A percentile compares a stretch with the other conserved stretches of the same genome.
These are phyloP conservation scores for Pestalotiopsis fici DNA, from an alignment of 2,329 filamentous ascomycete species.

Conservation along the genomic window DNA sequence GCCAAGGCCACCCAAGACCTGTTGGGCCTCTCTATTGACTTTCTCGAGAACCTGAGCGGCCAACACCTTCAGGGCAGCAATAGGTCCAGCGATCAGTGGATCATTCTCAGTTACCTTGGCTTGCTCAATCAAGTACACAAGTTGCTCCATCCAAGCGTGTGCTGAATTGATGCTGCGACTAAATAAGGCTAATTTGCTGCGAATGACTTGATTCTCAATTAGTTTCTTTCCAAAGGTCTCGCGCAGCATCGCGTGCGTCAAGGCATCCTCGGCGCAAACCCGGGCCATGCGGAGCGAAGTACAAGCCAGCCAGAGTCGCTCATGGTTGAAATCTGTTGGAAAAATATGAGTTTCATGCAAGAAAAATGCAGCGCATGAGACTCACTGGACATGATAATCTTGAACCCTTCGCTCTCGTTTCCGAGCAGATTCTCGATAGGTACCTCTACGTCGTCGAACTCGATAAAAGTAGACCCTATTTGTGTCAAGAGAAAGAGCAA, in stretches of 20 bases:
- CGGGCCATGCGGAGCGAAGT: conserved; percentile 56
- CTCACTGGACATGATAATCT: conserved; percentile 17
- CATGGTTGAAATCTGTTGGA: conserved; percentile 49
- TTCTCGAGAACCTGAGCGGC: conserved; percentile 16
- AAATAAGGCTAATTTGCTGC: conserved; percentile 19
- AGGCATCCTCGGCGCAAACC: conserved; percentile 50
- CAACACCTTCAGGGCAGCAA: conserved; percentile 18
- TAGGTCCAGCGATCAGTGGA: conserved; percentile 23
- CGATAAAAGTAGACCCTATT: conserved; percentile 56
- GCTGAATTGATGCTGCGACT: conserved; percentile 15
- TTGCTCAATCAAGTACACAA: conserved; percentile 47
- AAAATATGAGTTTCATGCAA: neutral
- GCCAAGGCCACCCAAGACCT: conserved; percentile 18
- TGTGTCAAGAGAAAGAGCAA: conserved; percentile 58
- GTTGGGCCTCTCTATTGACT: conserved; percentile 15
- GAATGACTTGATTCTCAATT: conserved; percentile 15
- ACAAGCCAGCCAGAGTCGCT: conserved; percentile 55
- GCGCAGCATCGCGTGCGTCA: conserved; percentile 33
- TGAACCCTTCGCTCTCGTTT: conserved; percentile 51
- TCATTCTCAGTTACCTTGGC: neutral
- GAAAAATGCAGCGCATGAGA: neutral
- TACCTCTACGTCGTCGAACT: conserved; percentile 53
- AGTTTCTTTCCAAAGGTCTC: conserved; percentile 18
- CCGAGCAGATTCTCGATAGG: conserved; percentile 51
- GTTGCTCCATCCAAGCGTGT: conserved; percentile 18